Percentiles rank a stretch among this genome's conserved stretches.
phyloP scores from a whole-genome alignment of 768 basidiomycete genomes.

The Psilocybe azurescens region DNA sequence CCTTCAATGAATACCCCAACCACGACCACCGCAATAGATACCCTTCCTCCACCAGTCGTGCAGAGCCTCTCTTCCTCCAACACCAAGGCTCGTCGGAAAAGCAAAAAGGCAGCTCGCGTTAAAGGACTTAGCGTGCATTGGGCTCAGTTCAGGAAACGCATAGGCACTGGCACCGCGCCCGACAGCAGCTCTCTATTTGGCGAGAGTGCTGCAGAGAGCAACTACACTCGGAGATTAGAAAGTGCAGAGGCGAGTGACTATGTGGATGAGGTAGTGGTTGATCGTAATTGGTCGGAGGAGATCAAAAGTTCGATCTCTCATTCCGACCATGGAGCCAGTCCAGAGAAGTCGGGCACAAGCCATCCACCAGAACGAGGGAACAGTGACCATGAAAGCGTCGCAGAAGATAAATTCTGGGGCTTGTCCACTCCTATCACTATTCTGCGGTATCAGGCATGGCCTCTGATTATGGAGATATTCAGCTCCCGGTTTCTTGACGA shows the following conservation, averaged over 20 bases:
- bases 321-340: slow-evolving; percentile 53
- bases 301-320: slow-evolving; percentile 57
- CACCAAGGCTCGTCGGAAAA: slow-evolving; percentile 28
- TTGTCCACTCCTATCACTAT: slow-evolving; percentile 42
- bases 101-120: slow-evolving; percentile 44
- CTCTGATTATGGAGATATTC: slow-evolving; percentile 61
- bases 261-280: slow-evolving; percentile 79
- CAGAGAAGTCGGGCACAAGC: slow-evolving; percentile 52
- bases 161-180: slow-evolving; percentile 60
- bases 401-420: slow-evolving; percentile 30
- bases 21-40: slow-evolving; percentile 16
- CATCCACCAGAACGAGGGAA: slow-evolving; percentile 32
- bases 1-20: slow-evolving; percentile 11
- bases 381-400: slow-evolving; percentile 37
- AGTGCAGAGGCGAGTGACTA: slow-evolving; percentile 36
- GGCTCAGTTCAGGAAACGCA: slow-evolving; percentile 56
- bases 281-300: slow-evolving; percentile 70
- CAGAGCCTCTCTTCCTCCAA: slow-evolving; percentile 31
- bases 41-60: slow-evolving; percentile 49
- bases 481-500: slow-evolving; percentile 64
- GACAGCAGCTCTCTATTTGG: slow-evolving; percentile 58
- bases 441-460: slow-evolving; percentile 65
- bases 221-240: slow-evolving; percentile 32
- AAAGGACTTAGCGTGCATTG: slow-evolving; percentile 46
- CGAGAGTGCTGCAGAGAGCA: slow-evolving; percentile 50